Base-by-base conservation (phyloP, 2,329 filamentous ascomycete species). In the Colletotrichum sidae region DNA sequence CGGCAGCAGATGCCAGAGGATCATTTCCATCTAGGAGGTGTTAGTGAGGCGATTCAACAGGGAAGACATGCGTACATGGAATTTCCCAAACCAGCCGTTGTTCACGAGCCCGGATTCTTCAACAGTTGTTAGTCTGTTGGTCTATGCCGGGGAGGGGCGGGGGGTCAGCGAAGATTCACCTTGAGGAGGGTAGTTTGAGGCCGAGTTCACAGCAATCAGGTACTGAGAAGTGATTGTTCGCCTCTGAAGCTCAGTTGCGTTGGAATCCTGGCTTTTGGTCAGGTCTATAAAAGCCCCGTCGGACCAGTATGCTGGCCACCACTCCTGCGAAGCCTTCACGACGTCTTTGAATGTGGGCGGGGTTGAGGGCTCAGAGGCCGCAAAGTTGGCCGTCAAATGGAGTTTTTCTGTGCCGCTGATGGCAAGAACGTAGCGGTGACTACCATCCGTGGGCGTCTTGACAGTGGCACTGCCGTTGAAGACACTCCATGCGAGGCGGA, bases 21-120 rank as follows among this genome's bases (percentile, higher is more conserved):
- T 74, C 84, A 86, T 86, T 66, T 87, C 84, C 52, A 86, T 72
- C 75, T 81, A 11, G 47, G 13, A 13, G n/a, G 13, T 15, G 39
- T 11, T 34, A 59, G 47, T 35, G 39, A 9, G 41, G 6, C n/a
- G 33, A 2, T 7, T 13, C 3, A 11, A 4, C 15, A 8, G 10
- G 4, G 37, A 5, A 35, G 8, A 33, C n/a, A 33, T 37, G 13
- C 74, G 71, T 70, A 77, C 75, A 65, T 85, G 84, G 67, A 86
- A 86, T 60, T 87, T 86, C 12, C 84, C 84, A 64, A 85, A 85
- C 84, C 84, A 86, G 17, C 83, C 81, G 70, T 86, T 84, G 68
- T 86, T 86, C 10, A 83, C 81, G 7, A 86, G 76, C 7, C 83
- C 83, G 47, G 71, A 72, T 46, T 74, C 72, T 57, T 25, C 25